A percentile compares a stretch with the other conserved stretches of the same genome.
These are phyloP conservation scores for Escovopsis sp. DNA, from an alignment of 2,329 filamentous ascomycete species.

Conservation along the genomic window DNA sequence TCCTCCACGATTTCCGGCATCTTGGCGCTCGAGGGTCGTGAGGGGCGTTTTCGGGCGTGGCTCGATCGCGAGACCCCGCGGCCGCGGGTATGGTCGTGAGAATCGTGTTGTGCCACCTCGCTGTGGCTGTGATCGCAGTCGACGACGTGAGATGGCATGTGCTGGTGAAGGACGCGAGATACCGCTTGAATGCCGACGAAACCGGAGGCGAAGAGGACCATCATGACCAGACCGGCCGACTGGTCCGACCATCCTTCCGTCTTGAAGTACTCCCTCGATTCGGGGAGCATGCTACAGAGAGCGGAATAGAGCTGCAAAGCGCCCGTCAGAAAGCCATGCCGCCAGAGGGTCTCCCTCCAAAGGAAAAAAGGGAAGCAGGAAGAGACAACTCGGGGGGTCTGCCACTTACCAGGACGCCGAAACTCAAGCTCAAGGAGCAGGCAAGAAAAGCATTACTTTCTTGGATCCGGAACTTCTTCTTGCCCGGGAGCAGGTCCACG, in stretches of 20 bases:
- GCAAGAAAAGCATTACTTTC: constrained; percentile 82
- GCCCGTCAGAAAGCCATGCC: neutral
- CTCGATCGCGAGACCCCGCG: constrained; percentile 18
- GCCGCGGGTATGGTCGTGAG: constrained; percentile 10
- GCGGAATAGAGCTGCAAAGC: constrained; percentile 66
- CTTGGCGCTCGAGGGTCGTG: constrained; percentile 8
- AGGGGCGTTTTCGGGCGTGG: constrained; percentile 16
- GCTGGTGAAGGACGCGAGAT: constrained; percentile 56
- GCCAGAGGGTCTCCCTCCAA: no score
- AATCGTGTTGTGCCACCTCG: constrained; percentile 27
- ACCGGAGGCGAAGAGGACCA: constrained; percentile 54
- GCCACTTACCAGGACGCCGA: constrained; percentile 75
- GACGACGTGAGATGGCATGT: constrained; percentile 65
- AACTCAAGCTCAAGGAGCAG: constrained; percentile 78
- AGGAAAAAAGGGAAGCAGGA: no score
- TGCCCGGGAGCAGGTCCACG: constrained; percentile 56
- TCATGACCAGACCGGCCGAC: constrained; percentile 52
- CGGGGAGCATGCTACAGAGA: constrained; percentile 84
- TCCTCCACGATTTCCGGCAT: constrained; percentile 9
- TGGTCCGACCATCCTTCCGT: constrained; percentile 53
- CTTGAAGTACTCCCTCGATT: constrained; percentile 63
- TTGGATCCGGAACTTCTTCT: constrained; percentile 70
- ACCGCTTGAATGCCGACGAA: constrained; percentile 63
- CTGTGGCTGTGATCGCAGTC: constrained; percentile 65
- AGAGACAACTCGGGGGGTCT: no score